Percentiles rank a stretch among this genome's conserved stretches.
phyloP scores from a whole-genome alignment of 2,329 filamentous ascomycete genomes.

The Penicillium sp. region DNA sequence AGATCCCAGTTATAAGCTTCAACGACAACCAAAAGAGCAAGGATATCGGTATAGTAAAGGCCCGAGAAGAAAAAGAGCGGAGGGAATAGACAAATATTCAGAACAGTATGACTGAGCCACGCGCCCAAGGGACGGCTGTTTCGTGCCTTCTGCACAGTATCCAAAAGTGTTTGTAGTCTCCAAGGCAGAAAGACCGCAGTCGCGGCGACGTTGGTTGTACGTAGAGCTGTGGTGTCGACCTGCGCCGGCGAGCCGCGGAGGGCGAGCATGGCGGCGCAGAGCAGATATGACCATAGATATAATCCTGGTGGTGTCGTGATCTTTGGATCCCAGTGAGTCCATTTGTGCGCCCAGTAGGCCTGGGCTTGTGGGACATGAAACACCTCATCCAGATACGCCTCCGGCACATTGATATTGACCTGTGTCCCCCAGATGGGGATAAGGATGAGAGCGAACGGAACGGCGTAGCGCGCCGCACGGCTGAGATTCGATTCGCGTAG shows the following conservation, averaged over 20 bases:
- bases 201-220: constrained; percentile 43
- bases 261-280: constrained; percentile 28
- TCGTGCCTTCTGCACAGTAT: constrained; percentile 45
- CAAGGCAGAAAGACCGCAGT: constrained; percentile 47
- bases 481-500: constrained; percentile 36
- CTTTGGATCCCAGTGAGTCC: constrained; percentile 87
- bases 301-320: constrained; percentile 95
- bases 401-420: constrained; percentile 56
- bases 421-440: constrained; percentile 47
- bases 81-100: constrained; percentile 85
- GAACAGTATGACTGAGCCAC: constrained; percentile 52
- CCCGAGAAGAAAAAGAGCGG: constrained; percentile 94
- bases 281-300: constrained; percentile 60
- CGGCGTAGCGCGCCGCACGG: constrained; percentile 41
- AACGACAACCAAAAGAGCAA: constrained; percentile 77
- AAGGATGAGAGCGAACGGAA: constrained; percentile 39
- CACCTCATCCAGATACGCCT: constrained; percentile 62
- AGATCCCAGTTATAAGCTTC: constrained; percentile 64
- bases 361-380: constrained; percentile 85
- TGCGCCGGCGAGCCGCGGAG: constrained; percentile 36
- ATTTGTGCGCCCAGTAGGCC: constrained; percentile 77
- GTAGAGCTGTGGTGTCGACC: constrained; percentile 39
- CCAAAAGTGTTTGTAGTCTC: constrained; percentile 58
- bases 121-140: constrained; percentile 36
- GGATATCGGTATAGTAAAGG: constrained; percentile 91